Percentiles rank a stretch among this genome's conserved stretches.
These are phyloP conservation scores for Acacia acuminata DNA, from an alignment of 306 rosid genomes.

Conservation along the genomic window DNA sequence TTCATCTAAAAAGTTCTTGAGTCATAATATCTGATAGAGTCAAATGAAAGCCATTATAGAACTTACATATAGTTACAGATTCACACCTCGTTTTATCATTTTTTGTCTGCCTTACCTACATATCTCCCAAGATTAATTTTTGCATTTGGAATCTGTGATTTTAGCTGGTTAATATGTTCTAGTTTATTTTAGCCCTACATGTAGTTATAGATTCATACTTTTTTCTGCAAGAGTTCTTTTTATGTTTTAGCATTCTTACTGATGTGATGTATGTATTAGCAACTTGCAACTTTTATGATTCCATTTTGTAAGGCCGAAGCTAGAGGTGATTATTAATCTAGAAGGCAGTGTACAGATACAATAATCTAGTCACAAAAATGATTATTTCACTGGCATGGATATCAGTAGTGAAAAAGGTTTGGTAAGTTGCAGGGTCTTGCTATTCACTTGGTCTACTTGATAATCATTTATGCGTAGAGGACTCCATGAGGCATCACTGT, in stretches of 20 bases:
- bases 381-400: neutral
- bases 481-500: constrained; percentile 97
- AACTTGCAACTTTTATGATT: neutral
- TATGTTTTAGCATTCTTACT: neutral
- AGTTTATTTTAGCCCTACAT: neutral
- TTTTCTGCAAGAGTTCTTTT: neutral
- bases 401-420: constrained; percentile 18
- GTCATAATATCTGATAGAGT: neutral
- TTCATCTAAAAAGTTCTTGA: neutral
- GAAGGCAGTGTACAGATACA: neutral
- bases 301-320: neutral
- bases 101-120: neutral
- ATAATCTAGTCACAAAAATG: neutral
- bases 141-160: neutral
- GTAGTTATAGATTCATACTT: neutral
- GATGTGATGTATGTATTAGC: neutral
- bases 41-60: neutral
- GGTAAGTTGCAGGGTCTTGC: constrained; percentile 69
- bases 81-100: neutral
- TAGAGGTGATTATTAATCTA: neutral
- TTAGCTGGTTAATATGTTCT: neutral
- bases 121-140: neutral
- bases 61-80: neutral
- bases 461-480: constrained; percentile 88
- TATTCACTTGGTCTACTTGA: constrained; percentile 64